These are phyloP conservation scores for Eutypa lata DNA, from an alignment of 2,329 filamentous ascomycete genomes.

Conservation along the genomic window DNA sequence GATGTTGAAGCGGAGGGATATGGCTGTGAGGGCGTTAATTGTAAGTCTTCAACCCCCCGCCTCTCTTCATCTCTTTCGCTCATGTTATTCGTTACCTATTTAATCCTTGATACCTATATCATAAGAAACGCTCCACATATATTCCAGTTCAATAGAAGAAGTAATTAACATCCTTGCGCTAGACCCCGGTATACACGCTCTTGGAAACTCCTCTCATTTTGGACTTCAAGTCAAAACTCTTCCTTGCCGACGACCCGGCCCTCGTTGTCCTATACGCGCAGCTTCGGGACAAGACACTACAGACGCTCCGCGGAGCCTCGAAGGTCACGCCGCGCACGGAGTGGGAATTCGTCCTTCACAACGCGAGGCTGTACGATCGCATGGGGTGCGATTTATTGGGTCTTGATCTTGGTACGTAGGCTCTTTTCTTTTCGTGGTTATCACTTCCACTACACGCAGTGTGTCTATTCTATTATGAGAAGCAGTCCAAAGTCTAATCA, in stretches of 20 bases:
- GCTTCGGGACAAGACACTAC: slow-evolving; percentile 74
- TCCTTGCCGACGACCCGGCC: slow-evolving; percentile 86
- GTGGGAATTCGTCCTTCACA: slow-evolving; percentile 87
- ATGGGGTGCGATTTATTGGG: slow-evolving; percentile 94
- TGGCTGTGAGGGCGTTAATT: slow-evolving; percentile 80
- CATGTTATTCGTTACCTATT: no score
- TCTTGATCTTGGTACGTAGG: slow-evolving; percentile 68
- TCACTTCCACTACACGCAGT: no score
- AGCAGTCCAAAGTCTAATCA: no score
- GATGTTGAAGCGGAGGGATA: slow-evolving; percentile 78
- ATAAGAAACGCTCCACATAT: no score
- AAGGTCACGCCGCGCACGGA: slow-evolving; percentile 76
- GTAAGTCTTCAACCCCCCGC: slow-evolving; percentile 43
- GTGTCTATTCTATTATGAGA: background rate
- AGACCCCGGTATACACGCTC: slow-evolving; percentile 77
- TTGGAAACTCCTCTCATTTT: slow-evolving; percentile 66
- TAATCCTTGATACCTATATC: no score
- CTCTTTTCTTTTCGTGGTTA: slow-evolving; percentile 3
- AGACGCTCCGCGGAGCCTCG: slow-evolving; percentile 81
- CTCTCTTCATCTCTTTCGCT: background rate
- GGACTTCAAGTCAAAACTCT: slow-evolving; percentile 71
- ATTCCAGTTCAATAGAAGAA: no score
- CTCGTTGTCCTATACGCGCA: slow-evolving; percentile 85
- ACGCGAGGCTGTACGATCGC: slow-evolving; percentile 76
- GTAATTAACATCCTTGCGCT: no score